These are phyloP conservation scores for Penicillium egyptiacum DNA, from an alignment of 495 filamentous ascomycete species.

Conservation along the genomic window DNA sequence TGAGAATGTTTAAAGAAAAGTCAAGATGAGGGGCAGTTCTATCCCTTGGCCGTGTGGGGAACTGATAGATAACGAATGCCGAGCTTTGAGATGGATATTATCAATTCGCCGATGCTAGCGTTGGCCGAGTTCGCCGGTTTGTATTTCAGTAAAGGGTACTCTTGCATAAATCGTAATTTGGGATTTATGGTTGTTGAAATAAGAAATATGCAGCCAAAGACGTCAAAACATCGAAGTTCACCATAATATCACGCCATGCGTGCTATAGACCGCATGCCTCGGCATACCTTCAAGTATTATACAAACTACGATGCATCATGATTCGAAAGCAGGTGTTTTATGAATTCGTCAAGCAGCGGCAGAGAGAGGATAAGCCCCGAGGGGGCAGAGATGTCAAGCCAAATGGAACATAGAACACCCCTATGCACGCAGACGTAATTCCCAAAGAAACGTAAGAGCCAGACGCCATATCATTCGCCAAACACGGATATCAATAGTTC, in stretches of 20 bases:
- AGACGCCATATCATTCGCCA: slow-evolving; percentile 44
- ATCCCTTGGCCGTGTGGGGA: slow-evolving; percentile 18
- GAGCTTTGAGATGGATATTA: slow-evolving; percentile 10
- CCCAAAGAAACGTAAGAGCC: slow-evolving; percentile 27
- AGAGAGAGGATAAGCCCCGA: slow-evolving; percentile 22
- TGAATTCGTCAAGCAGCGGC: slow-evolving; percentile 34
- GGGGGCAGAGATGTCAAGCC: slow-evolving; percentile 21
- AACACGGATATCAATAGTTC: slow-evolving; percentile 46
- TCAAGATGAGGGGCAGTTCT: slow-evolving; percentile 24
- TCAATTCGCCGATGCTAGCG: neutral
- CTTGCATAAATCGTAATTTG: neutral
- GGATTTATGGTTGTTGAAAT: neutral
- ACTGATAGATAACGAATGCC: slow-evolving; percentile 28
- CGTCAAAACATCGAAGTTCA: neutral
- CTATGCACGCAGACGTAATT: slow-evolving; percentile 30
- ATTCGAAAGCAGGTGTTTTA: slow-evolving; percentile 21
- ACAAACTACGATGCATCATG: slow-evolving; percentile 5
- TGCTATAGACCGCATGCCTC: neutral
- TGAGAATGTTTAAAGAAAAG: neutral
- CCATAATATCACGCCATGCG: no score
- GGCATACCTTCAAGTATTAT: neutral
- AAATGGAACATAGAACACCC: slow-evolving; percentile 18
- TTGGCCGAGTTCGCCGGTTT: slow-evolving; percentile 23
- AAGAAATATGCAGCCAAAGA: no score
- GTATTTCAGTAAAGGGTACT: neutral